phyloP scores from a whole-genome alignment of 805 yeast species.

The Cyberlindnera japonica region DNA sequence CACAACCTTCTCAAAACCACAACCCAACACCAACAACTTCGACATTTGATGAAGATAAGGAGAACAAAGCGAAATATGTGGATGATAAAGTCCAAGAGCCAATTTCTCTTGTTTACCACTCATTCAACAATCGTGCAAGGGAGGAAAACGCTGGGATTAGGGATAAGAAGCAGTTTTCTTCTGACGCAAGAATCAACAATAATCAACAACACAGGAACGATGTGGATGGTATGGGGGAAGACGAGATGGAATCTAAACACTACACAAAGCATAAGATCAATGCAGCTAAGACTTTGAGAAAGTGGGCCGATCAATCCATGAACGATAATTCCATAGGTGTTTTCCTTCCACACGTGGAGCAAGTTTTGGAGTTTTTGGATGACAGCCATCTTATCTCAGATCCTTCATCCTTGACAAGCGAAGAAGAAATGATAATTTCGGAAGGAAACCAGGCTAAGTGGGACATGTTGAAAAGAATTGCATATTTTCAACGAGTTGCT shows the following conservation, averaged over 20 bases:
- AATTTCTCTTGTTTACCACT: slow-evolving; percentile 32
- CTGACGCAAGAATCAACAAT: slow-evolving; percentile 76
- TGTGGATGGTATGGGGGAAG: slow-evolving; percentile 74
- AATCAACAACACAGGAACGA: slow-evolving; percentile 64
- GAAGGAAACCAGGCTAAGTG: slow-evolving; percentile 57
- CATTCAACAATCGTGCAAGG: slow-evolving; percentile 89
- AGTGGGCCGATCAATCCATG: slow-evolving; percentile 49
- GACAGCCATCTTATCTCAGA: slow-evolving; percentile 35
- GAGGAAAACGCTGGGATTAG: slow-evolving; percentile 80
- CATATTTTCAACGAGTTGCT: slow-evolving; percentile 65
- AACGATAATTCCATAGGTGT: slow-evolving; percentile 32
- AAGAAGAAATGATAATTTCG: slow-evolving; percentile 36
- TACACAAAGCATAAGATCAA: slow-evolving; percentile 49
- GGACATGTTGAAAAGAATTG: slow-evolving; percentile 65
- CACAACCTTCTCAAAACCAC: too few relatives aligned
- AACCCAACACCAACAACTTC: background rate
- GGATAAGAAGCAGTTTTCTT: slow-evolving; percentile 75
- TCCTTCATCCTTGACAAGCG: slow-evolving; percentile 30
- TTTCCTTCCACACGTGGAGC: slow-evolving; percentile 55
- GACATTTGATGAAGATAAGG: too few relatives aligned
- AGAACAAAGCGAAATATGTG: slow-evolving; percentile 22
- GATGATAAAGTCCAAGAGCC: slow-evolving; percentile 21
- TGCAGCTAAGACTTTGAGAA: slow-evolving; percentile 51
- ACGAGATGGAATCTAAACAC: slow-evolving; percentile 47
- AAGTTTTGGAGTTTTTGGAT: slow-evolving; percentile 52